Conservation (phyloP, 768 basidiomycete genomes). For the Pilatotrama ljubarskyi region DNA sequence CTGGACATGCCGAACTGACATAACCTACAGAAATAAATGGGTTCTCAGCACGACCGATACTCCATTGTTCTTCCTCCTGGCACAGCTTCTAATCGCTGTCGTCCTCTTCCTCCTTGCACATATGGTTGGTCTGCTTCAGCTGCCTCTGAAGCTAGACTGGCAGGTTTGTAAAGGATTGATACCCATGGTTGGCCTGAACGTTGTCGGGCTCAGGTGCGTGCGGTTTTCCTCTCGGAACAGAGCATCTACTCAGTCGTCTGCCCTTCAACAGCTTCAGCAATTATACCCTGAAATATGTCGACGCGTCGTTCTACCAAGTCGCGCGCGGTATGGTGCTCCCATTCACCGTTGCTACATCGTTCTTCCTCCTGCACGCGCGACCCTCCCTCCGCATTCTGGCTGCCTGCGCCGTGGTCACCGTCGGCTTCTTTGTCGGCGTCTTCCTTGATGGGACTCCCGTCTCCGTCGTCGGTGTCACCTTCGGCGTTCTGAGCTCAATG, state of each 20-base stretch:
- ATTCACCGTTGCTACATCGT: conserved; percentile 89
- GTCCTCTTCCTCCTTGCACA: conserved; percentile 69
- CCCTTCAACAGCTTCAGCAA: conserved; percentile 68
- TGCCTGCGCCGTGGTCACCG: conserved; percentile 79
- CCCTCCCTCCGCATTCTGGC: conserved; percentile 75
- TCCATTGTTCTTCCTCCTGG: conserved; percentile 86
- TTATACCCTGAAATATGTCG: conserved; percentile 90
- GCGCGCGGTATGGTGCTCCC: conserved; percentile 93
- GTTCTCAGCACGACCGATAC: conserved; percentile 72
- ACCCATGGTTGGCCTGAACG: conserved; percentile 75
- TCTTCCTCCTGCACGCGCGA: conserved; percentile 68
- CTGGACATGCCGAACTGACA: conserved; percentile 1
- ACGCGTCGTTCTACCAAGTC: conserved; percentile 94
- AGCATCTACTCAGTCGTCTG: neutral
- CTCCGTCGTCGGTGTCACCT: conserved; percentile 64
- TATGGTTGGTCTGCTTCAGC: conserved; percentile 60
- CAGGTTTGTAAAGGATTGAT: conserved; percentile 69
- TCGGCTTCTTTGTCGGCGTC: conserved; percentile 90
- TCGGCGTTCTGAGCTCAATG: conserved; percentile 83
- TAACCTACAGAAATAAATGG: conserved; percentile 77
- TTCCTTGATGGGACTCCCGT: conserved; percentile 71
- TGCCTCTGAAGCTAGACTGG: conserved; percentile 65
- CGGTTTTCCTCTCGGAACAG: neutral
- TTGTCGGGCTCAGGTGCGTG: conserved; percentile 76
- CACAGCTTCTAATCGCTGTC: conserved; percentile 79